Evolutionary conservation across 345 rosid species (phyloP).

Genomic region (Psidium friedrichsthalianum): DNA sequence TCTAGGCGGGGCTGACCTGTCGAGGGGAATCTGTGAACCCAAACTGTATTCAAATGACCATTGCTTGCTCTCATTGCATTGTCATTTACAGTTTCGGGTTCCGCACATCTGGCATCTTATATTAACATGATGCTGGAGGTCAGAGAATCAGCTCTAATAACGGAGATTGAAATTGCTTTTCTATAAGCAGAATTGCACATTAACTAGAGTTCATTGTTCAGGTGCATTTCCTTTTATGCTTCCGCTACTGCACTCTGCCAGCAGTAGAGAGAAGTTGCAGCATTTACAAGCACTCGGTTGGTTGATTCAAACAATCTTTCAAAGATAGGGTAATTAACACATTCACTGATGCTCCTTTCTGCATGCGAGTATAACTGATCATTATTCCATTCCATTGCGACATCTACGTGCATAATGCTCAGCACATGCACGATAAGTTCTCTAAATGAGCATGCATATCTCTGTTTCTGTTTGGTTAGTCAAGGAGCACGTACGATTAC

Average conservation of each 20-base stretch:
- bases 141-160: not conserved
- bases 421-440: not conserved
- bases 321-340: not conserved
- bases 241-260: not conserved
- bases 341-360: not conserved
- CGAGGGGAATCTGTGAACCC: not conserved
- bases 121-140: not conserved
- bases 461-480: not conserved
- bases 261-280: not conserved
- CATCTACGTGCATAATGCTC: not conserved
- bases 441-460: not conserved
- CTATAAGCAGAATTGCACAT: not conserved
- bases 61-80: not conserved
- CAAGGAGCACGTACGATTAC: no score
- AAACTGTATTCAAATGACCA: not conserved
- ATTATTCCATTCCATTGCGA: not conserved
- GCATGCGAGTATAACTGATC: not conserved
- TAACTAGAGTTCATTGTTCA: no score
- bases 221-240: not conserved
- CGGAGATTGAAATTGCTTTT: not conserved
- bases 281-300: not conserved
- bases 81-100: not conserved
- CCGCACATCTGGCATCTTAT: not conserved
- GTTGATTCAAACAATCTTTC: not conserved
- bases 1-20: conserved; percentile 52